These are phyloP conservation scores for Vitis rupestris DNA, from an alignment of 164 flowering plant species.

Conservation along the genomic window DNA sequence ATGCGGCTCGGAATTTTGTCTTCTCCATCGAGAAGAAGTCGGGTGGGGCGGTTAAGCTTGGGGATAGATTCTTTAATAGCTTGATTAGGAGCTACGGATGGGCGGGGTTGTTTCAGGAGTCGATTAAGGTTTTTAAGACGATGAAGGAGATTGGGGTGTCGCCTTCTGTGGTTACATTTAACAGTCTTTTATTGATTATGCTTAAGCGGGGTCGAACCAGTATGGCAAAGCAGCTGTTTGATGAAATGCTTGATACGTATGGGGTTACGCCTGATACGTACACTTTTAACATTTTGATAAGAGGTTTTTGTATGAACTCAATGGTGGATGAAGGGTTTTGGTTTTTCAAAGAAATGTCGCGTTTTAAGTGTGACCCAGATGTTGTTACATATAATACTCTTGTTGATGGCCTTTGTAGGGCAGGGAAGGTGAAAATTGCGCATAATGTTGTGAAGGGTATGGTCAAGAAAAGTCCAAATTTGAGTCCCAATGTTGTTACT, in stretches of 20 bases:
- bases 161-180: constrained; percentile 64
- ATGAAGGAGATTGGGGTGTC: constrained; percentile 57
- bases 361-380: constrained; percentile 48
- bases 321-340: constrained; percentile 71
- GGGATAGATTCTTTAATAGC: constrained; percentile 59
- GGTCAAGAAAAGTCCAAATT: constrained; percentile 39
- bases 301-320: constrained; percentile 68
- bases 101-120: constrained; percentile 65
- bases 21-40: constrained; percentile 51
- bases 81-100: constrained; percentile 60
- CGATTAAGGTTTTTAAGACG: constrained; percentile 46
- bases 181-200: constrained; percentile 50
- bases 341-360: constrained; percentile 63
- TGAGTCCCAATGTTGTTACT: constrained; percentile 72
- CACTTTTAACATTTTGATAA: constrained; percentile 71
- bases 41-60: constrained; percentile 34
- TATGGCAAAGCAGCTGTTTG: constrained; percentile 52
- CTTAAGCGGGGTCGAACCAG: constrained; percentile 61
- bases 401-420: constrained; percentile 77
- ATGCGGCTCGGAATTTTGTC: constrained; percentile 62
- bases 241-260: constrained; percentile 58
- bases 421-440: constrained; percentile 61
- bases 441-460: constrained; percentile 67
- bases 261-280: constrained; percentile 63
- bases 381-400: constrained; percentile 71